Evolutionary conservation across 371 early-diverging fungal species (phyloP).

Genomic region (Saksenaea oblongispora): DNA sequence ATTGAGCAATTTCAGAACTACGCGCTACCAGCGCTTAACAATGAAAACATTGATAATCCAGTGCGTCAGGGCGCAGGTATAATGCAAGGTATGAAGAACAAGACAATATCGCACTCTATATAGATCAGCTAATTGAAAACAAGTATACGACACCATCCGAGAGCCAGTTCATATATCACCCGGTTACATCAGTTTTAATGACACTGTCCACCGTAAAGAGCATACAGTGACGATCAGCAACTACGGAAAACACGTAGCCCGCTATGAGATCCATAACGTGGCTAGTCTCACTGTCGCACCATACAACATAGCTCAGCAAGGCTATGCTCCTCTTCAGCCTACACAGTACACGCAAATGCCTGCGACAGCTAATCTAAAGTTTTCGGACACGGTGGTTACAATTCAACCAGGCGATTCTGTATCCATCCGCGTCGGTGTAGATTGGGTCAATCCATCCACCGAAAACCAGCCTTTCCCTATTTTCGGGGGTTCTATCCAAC

Average conservation of each 20-base stretch:
- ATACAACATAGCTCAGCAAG: constrained; percentile 27
- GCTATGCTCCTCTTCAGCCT: constrained; percentile 33
- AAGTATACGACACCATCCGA: constrained; percentile 53
- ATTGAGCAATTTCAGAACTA: constrained; percentile 45
- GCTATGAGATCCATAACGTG: constrained; percentile 42
- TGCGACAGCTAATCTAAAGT: constrained; percentile 31
- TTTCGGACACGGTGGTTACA: constrained; percentile 31
- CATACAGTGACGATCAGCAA: constrained; percentile 56
- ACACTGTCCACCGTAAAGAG: constrained; percentile 35
- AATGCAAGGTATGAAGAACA: constrained; percentile 44
- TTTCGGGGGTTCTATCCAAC: constrained; percentile 42
- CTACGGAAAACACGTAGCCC: constrained; percentile 42
- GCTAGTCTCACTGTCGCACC: constrained; percentile 42
- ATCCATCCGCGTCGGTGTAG: constrained; percentile 13
- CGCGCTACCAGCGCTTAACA: constrained; percentile 26
- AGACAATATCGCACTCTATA: neutral
- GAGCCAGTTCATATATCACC: constrained; percentile 57
- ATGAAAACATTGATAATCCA: constrained; percentile 25
- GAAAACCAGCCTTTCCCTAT: constrained; percentile 29
- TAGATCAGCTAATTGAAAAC: neutral
- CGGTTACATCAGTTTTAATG: constrained; percentile 62
- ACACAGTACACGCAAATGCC: constrained; percentile 8
- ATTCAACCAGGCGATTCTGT: constrained; percentile 44
- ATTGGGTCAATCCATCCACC: neutral
- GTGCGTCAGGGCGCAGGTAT: constrained; percentile 74